Base-by-base conservation (phyloP, 2,329 filamentous ascomycete genomes). In the Talaromyces sp. region DNA sequence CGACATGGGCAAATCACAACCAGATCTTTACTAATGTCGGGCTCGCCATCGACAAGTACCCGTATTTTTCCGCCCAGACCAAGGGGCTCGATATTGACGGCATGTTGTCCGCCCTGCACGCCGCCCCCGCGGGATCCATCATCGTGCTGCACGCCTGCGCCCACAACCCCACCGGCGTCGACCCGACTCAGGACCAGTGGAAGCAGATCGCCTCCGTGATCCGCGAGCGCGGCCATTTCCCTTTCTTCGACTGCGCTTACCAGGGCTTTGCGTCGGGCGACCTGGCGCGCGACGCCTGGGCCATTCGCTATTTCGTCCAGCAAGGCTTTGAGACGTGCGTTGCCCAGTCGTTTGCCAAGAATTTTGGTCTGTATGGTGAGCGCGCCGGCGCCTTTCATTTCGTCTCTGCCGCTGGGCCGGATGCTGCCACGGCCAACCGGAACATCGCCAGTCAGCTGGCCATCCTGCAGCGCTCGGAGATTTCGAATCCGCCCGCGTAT, bases 1-100 rank as follows among this genome's bases (percentile, higher is more conserved):
- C 95, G 59, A 99, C 95, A 65, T 99, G 95, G 95, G 92, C 90
- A 68, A 99, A 99, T 82, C 95, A 99, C 87, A 89, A 96, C 81
- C 95, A 98, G 79, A 97, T 99, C 83, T 96, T 99, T 82, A 86
- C 83, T 78, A 98, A 98, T 74, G 92, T 97, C 73, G 84, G 85
- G 69, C 82, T 98, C 33, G 81, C 86, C 36, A 86, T 92, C 70
- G 88, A 88, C 68, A 86, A 86, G 67, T 99, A 99, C 81, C 95
- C 94, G 56, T 99, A 99, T 84, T 99, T 96, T 81, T 89, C 88
- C 76, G 87, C 91, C 75, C 76, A 90, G 74, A 96, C 93, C 67
- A 93, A 92, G 75, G 93, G 92, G 56, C 88, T 99, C 58, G 92
- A 98, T 79, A 93, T 96, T 72, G 87, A 90, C 63, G 94, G 92